Evolutionary conservation across 2,329 filamentous ascomycete species (phyloP), one percentile per base, ranked within the genome.

Genomic region (Neofusicoccum ribis): DNA sequence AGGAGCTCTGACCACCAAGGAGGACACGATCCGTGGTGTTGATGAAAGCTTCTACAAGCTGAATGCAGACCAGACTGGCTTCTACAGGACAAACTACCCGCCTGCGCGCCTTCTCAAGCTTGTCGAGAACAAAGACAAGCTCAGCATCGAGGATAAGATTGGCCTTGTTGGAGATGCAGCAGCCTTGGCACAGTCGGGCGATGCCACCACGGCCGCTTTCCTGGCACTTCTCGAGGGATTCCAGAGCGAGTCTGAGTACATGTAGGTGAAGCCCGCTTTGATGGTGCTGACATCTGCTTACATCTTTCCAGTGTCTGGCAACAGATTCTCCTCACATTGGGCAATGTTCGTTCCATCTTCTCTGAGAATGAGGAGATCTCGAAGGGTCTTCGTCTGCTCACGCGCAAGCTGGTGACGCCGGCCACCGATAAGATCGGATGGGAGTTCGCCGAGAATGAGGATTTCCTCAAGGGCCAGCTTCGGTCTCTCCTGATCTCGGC

Each of bases 71-170:
- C 91, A 94, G 66, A 93, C 89, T 60, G 94, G 93, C 31, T 97
- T 91, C 79, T 98, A 96, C 81, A 88, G 93, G 67, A 95, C 94
- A 56, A 97, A 96, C 79, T 96, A 98, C 74, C 92, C 95, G 5
- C 88, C 92, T n/a, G 84, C 87, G 68, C 88, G 94, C 54, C 85
- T 99, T 46, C 86, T 86, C 44, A 92, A 92, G 79, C 88, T 99
- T 27, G 91, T 91, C 65, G 85, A 88, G 62, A 88, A 91, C 71
- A 88, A 93, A 15, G 85, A 91, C 70, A 88, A 88, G 70, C 84
- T 99, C 27, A 91, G 85, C 68, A 88, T 90, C 5, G 88, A 94
- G 75, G 95, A 99, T 80, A 96, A 95, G 82, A 97, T 98, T 71
- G 92, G 92, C 46, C 87, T 97, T 61, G 87, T 97, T 66, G 93